A percentile compares a stretch with the other conserved stretches of the same genome.
phyloP scores from a whole-genome alignment of 148 eudicot species.

The Vaccinium macrocarpon region DNA sequence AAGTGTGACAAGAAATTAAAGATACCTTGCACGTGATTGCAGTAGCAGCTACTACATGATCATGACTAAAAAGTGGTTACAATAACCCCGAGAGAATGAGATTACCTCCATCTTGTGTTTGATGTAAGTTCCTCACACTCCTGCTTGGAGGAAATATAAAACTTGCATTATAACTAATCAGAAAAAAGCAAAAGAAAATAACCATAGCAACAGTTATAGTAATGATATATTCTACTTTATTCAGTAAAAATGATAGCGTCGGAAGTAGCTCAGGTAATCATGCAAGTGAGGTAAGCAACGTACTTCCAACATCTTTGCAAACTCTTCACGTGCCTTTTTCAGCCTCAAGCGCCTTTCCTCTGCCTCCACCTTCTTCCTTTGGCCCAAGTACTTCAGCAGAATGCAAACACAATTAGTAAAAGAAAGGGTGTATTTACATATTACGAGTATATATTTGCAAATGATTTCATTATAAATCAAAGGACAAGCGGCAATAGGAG shows the following conservation, averaged over 20 bases:
- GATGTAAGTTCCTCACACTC: constrained; percentile 89
- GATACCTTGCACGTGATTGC: constrained; percentile 6
- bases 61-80: neutral
- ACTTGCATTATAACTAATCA: neutral
- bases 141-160: constrained; percentile 30
- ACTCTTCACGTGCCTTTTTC: constrained; percentile 92
- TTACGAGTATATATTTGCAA: neutral
- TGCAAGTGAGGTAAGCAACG: constrained; percentile 24
- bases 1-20: constrained; percentile 20
- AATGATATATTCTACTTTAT: neutral
- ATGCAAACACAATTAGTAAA: constrained; percentile 11
- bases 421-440: neutral
- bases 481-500: neutral
- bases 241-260: neutral
- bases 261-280: neutral
- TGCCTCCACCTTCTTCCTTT: constrained; percentile 87
- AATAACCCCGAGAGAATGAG: neutral
- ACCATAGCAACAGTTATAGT: neutral
- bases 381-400: constrained; percentile 72
- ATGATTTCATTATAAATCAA: neutral
- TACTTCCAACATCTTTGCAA: constrained; percentile 92
- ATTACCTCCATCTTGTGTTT: constrained; percentile 85
- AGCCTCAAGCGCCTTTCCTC: constrained; percentile 93
- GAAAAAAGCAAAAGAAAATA: neutral
- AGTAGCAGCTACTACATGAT: neutral